A percentile compares a stretch with the other conserved stretches of the same genome.
phyloP scores from a whole-genome alignment of 2,329 filamentous ascomycete genomes.

The Setomelanomma holmii region DNA sequence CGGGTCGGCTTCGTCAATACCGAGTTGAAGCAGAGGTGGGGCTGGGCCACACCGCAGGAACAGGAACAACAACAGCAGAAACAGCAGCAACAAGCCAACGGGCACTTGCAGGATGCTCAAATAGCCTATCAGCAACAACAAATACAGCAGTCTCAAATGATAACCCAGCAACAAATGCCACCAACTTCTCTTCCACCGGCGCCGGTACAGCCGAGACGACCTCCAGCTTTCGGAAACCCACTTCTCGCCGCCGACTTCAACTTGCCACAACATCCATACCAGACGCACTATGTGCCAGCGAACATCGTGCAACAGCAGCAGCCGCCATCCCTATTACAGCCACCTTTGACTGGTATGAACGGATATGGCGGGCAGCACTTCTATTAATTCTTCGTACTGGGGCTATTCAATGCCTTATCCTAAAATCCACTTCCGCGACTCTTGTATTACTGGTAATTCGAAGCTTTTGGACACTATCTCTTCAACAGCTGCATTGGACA shows the following conservation, averaged over 20 bases:
- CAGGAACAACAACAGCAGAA: constrained; percentile 47
- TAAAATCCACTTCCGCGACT: too few species aligned
- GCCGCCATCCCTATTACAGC: constrained; percentile 26
- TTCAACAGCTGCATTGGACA: too few species aligned
- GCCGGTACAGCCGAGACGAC: constrained; percentile 40
- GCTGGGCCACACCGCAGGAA: constrained; percentile 63
- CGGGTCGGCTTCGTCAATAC: constrained; percentile 73
- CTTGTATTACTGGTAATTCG: too few species aligned
- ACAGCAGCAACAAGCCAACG: constrained; percentile 23
- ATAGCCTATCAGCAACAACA: constrained; percentile 19
- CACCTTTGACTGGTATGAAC: constrained; percentile 26
- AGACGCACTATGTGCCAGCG: constrained; percentile 79
- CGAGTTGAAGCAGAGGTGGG: constrained; percentile 79
- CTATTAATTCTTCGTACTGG: too few species aligned
- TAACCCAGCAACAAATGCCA: constrained; percentile 28
- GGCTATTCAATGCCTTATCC: too few species aligned
- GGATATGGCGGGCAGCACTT: constrained; percentile 30
- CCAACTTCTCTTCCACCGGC: constrained; percentile 22
- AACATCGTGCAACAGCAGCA: constrained; percentile 54
- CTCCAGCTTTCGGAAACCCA: constrained; percentile 70
- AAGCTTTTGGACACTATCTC: too few species aligned
- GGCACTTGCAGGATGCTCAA: constrained; percentile 21
- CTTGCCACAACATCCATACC: constrained; percentile 80
- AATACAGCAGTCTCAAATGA: constrained; percentile 13
- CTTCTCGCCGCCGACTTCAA: constrained; percentile 77